Base-by-base conservation (phyloP, 140 eudicot genomes). In the Bidens hawaiensis region DNA sequence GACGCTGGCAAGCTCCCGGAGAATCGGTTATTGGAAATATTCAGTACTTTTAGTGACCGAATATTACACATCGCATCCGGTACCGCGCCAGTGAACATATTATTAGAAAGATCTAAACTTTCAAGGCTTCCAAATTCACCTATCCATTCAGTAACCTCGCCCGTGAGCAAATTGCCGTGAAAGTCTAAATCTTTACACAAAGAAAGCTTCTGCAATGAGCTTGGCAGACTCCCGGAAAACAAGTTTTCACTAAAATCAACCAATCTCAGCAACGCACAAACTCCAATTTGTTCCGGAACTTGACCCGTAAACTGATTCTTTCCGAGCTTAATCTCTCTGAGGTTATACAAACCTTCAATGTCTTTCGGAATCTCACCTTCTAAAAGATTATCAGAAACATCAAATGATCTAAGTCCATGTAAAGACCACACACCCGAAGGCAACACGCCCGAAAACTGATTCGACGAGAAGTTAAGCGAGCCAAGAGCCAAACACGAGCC, bases 1-100 rank as follows among this genome's bases (percentile, higher is more conserved):
- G 93, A 79, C 17, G 81, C 85, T 1, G 97, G 95, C 75, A 89
- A 76, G 73, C 73, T 83, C 57, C 95, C 97, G 31, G 79, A 61
- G 41, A 89, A 74, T 16, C 73, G 70, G 53, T 89, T 89, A 54
- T 43, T 52, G 16, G 97, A 83, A 14, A 86, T 54, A 64, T 81
- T 86, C 57, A 89, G 70, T 40, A 73, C 68, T 74, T 86, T 81
- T 51, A 89, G 63, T 0, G 94, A 81, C 56, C 58, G 85, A 64
- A 89, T 81, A 15, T 81, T 77, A 59, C 89, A 89, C 30, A 89
- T 15, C 0, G 95, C 80, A 30, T 45, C 58, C 28, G 97, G 94
- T 66, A 89, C 57, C 9, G 61, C 74, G 26, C 95, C 97, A 61
- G 87, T 36, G 27, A 86, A 79, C 72, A 63, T 67, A 52, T 89